Conservation (phyloP, 2,329 filamentous ascomycete species). For the Cucurbitaria berberidis region DNA sequence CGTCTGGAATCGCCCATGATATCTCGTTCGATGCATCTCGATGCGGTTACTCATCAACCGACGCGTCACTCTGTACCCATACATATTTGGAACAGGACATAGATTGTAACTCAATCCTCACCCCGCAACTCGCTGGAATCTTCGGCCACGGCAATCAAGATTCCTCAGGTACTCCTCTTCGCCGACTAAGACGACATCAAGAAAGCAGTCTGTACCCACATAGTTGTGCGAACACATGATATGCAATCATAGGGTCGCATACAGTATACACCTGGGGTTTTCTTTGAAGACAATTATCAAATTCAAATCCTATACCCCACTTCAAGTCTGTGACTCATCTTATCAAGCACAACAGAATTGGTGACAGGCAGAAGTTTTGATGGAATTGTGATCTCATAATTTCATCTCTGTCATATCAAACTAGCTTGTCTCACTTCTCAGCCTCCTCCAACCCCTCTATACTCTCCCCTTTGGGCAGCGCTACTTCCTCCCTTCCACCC, state of each 20-base stretch:
- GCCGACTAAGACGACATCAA: neutral
- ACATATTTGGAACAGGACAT: neutral
- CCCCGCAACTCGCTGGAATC: neutral
- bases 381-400: too few species aligned
- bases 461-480: conserved; percentile 55
- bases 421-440: too few species aligned
- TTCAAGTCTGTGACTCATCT: too few species aligned
- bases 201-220: neutral
- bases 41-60: neutral
- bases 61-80: neutral
- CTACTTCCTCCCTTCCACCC: conserved; percentile 24
- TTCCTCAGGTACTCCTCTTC: neutral
- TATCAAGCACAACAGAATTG: too few species aligned
- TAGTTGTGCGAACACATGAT: neutral
- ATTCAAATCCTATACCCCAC: too few species aligned
- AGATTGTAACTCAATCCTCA: neutral
- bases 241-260: neutral
- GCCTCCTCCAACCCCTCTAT: conserved; percentile 67
- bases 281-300: too few species aligned
- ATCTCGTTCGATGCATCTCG: neutral
- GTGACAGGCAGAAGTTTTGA: too few species aligned
- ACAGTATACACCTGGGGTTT: too few species aligned
- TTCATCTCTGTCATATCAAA: too few species aligned
- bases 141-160: neutral
- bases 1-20: neutral